These are phyloP conservation scores for Nadsonia starkeyi-henricii DNA, from an alignment of 1,139 yeast species.

Conservation along the genomic window DNA sequence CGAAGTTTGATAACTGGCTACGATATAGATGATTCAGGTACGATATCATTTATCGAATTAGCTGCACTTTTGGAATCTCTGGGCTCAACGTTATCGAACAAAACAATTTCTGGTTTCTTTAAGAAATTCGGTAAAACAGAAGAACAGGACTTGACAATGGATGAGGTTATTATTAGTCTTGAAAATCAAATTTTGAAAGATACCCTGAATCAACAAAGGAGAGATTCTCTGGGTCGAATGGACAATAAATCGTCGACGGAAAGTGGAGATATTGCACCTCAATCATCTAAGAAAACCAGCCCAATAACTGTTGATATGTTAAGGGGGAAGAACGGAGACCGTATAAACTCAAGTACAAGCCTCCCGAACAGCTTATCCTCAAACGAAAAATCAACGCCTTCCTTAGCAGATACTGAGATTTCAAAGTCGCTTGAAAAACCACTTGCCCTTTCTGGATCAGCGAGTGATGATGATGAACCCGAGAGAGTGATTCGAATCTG, in stretches of 20 bases:
- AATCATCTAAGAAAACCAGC: background rate
- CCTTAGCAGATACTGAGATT: background rate
- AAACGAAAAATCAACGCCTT: no score
- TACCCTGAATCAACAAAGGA: conserved; percentile 11
- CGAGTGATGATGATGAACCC: conserved; percentile 4
- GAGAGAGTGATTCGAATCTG: conserved; percentile 44
- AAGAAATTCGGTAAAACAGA: conserved; percentile 29
- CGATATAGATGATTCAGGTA: conserved; percentile 30
- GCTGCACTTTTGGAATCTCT: conserved; percentile 45
- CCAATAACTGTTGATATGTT: background rate
- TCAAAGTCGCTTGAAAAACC: background rate
- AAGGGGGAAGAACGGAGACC: no score
- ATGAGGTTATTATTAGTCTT: conserved; percentile 47
- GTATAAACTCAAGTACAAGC: background rate
- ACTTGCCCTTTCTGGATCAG: background rate
- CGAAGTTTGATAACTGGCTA: conserved; percentile 43
- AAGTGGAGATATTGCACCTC: background rate
- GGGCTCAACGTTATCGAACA: conserved; percentile 44
- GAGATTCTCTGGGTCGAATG: conserved; percentile 1
- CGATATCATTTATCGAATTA: conserved; percentile 42
- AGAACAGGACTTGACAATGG: conserved; percentile 41
- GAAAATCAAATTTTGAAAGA: conserved; percentile 24
- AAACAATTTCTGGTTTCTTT: conserved; percentile 34
- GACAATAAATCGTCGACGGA: background rate
- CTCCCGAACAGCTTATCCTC: no score